These are phyloP conservation scores for Neohortaea acidophila DNA, from an alignment of 495 filamentous ascomycete species.

Conservation along the genomic window DNA sequence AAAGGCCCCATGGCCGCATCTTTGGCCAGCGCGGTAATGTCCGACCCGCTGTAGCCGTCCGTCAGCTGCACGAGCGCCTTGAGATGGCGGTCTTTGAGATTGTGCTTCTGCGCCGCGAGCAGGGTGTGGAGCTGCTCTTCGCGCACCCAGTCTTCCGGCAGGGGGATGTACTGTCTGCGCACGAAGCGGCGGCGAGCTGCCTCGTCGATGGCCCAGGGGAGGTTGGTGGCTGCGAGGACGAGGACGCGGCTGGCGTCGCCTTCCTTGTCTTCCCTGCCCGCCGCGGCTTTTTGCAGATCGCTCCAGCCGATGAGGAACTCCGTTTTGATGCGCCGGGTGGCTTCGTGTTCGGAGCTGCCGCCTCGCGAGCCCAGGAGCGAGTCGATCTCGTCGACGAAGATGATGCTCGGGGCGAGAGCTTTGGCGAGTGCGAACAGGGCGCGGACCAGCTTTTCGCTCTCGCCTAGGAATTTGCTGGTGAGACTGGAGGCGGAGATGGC, in stretches of 20 bases:
- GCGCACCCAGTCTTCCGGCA: constrained; percentile 72
- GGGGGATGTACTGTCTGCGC: constrained; percentile 84
- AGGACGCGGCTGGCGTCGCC: constrained; percentile 85
- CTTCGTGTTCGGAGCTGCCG: constrained; percentile 77
- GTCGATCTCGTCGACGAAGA: constrained; percentile 98
- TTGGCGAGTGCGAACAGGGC: constrained; percentile 86
- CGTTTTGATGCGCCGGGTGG: constrained; percentile 86
- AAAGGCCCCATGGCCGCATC: constrained; percentile 97
- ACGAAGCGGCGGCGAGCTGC: constrained; percentile 86
- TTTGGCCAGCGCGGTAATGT: constrained; percentile 94
- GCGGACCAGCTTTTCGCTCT: constrained; percentile 90
- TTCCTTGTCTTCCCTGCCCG: constrained; percentile 56
- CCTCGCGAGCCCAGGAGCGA: constrained; percentile 75
- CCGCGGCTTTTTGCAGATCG: constrained; percentile 80
- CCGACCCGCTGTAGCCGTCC: constrained; percentile 89
- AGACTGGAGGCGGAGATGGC: constrained; percentile 87
- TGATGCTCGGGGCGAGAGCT: constrained; percentile 81
- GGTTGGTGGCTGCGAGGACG: constrained; percentile 87
- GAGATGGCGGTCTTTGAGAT: constrained; percentile 59
- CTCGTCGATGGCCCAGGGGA: constrained; percentile 97
- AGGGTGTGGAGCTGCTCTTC: constrained; percentile 61
- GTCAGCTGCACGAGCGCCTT: constrained; percentile 63
- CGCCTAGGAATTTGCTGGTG: constrained; percentile 91
- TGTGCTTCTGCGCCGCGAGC: constrained; percentile 75
- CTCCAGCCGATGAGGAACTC: constrained; percentile 98